Evolutionary conservation across 768 basidiomycete species (phyloP), one percentile per base, ranked within the genome.

Genomic region (Amanita muscaria): DNA sequence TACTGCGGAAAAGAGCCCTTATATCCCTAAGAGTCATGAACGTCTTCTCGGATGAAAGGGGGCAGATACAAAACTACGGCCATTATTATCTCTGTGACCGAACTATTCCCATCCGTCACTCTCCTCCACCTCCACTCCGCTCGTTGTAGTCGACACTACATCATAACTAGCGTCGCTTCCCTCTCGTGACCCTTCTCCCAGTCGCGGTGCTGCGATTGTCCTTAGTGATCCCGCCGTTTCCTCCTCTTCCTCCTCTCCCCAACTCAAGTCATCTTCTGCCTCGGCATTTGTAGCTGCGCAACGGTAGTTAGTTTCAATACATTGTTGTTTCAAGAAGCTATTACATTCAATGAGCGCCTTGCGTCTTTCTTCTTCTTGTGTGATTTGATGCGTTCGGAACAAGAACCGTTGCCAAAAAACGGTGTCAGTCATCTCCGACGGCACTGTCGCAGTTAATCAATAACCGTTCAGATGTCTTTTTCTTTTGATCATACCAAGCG

Each of bases 181-280:
- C 40, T 71, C 73, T 32, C 79, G 68, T 6, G 76, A 74, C 51
- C 70, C 74, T 29, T 63, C 53, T 10, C 53, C 59, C 8, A n/a
- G n/a, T n/a, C n/a, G n/a, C n/a, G n/a, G n/a, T n/a, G 41, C 29
- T 21, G 41, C 31, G 41, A 42, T 42, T 14, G 56, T 56, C 11
- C 51, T 39, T 3, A 53, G 56, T 3, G 38, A 35, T 9, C 19
- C 47, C 19, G 57, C 52, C 34, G 54, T 50, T 30, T 59, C 51
- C 40, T 85, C 83, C n/a, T 89, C 88, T n/a, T 92, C 89, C 40
- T 91, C 89, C 48, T 88, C 88, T 58, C 92, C 90, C 90, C 90
- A 94, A 54, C 78, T 85, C 62, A 94, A 91, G 47, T 88, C 83
- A 25, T 93, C 91, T 35, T 94, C 91, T 21, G 73, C 77, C 46